Base-by-base conservation (phyloP, 1,284 basidiomycete species). In the Ceratobasidium papillatum region DNA sequence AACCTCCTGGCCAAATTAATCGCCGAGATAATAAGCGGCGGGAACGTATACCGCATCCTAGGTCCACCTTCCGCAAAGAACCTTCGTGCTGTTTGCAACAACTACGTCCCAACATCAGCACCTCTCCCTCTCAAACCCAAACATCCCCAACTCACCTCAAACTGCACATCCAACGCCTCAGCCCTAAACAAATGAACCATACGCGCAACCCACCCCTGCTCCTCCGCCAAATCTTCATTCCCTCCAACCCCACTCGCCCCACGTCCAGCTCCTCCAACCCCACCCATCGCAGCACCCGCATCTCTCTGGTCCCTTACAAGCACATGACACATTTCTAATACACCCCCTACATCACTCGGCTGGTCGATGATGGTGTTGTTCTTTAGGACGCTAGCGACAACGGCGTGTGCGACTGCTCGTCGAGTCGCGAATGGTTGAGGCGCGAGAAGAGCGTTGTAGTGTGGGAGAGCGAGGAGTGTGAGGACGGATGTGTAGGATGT, bases 121-220 rank as follows among this genome's bases (percentile, higher is more conserved):
- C 43, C 45, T 25, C 43, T 32, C 30, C 56, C 12, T 17, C 3
- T 19, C 52, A 58, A 2, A 4, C 14, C 32, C 49, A 25, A 1
- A 51, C 34, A 27, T 51, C 41, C 22, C 56, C 75, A 22, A 80
- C 89, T 41, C 77, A 94, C 94, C 87, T 96, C 92, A 77, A 94
- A 96, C 80, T 98, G 96, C 19, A 91, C 88, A 77, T 89, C 90
- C 75, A 96, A 81, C 36, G 92, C 91, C 71, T 97, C 93, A 0
- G 94, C 88, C 27, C 90, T 86, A 89, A 98, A 96, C 38, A 98
- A 81, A 84, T 98, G 96, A 2, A 98, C 92, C 93, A 98, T 97
- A 76, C 96, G 86, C 27, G 96, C 95, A 17, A 98, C 90, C 96
- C 96, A 98, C 0, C 96, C 96, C 80, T 98, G 96, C 81, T 98